These are phyloP conservation scores for Neoarthrinium moseri DNA, from an alignment of 2,329 filamentous ascomycete genomes.

Conservation along the genomic window DNA sequence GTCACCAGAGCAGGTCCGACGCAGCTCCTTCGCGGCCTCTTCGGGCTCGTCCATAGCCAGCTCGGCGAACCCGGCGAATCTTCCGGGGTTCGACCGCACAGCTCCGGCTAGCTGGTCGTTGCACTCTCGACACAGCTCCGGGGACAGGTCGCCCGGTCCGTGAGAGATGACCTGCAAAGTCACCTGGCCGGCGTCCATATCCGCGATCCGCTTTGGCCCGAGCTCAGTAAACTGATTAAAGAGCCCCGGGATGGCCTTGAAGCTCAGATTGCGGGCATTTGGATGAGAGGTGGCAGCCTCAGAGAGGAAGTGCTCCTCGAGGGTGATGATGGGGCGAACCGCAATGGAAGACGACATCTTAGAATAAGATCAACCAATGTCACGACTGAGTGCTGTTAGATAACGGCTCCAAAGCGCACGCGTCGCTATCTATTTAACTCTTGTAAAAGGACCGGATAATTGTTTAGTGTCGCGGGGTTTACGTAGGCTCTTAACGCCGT, in stretches of 20 bases:
- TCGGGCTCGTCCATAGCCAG: slow-evolving; percentile 4
- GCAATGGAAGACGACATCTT: no score
- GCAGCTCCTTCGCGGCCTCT: slow-evolving; percentile 8
- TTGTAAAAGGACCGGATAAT: no score
- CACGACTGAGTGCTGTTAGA: no score
- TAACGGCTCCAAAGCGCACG: no score
- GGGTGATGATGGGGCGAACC: slow-evolving; percentile 4
- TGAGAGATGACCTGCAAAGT: slow-evolving; percentile 10
- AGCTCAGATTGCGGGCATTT: slow-evolving; percentile 2
- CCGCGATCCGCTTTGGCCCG: slow-evolving; percentile 2
- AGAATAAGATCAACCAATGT: no score
- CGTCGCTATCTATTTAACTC: no score
- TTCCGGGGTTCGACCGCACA: not conserved
- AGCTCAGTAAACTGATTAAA: slow-evolving; percentile 5
- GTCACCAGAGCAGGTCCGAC: slow-evolving; percentile 5
- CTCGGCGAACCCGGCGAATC: slow-evolving; percentile 7
- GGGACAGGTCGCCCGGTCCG: slow-evolving; percentile 4
- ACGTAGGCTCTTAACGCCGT: no score
- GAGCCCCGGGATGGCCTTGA: slow-evolving; percentile 6
- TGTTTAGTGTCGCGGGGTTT: no score
- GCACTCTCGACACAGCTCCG: slow-evolving; percentile 1
- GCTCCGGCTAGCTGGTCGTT: slow-evolving; percentile 9
- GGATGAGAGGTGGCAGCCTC: not conserved
- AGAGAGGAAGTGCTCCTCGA: slow-evolving; percentile 2
- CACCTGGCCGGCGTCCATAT: slow-evolving; percentile 7